phyloP scores from a whole-genome alignment of 83 land plant genomes.

The Diphasiastrum complanatum region DNA sequence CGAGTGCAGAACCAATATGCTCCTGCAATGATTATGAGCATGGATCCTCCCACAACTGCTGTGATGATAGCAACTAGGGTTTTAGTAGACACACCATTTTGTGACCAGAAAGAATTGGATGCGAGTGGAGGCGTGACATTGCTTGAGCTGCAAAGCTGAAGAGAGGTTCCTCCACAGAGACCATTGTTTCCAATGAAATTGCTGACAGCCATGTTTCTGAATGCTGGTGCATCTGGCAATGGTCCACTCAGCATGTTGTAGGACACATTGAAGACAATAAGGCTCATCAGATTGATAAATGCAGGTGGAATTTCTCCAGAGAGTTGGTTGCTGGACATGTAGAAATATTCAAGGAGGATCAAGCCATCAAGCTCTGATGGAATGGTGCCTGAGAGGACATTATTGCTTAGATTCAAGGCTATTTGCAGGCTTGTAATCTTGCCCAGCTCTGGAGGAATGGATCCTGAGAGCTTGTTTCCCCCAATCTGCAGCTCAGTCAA shows the following conservation, averaged over 20 bases:
- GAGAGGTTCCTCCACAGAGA: conserved; percentile 13
- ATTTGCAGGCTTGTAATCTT: neutral
- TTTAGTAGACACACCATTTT: neutral
- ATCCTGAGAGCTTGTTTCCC: neutral
- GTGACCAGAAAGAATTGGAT: neutral
- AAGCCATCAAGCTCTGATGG: neutral
- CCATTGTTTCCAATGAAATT: conserved; percentile 19
- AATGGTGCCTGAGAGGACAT: neutral
- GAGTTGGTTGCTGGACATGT: neutral
- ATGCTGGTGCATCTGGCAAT: neutral
- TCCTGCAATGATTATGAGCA: neutral
- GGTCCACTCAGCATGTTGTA: neutral
- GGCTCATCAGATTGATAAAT: conserved; percentile 2
- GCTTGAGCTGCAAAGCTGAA: neutral
- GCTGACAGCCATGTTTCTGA: conserved; percentile 7
- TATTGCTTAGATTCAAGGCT: neutral
- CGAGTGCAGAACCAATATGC: neutral
- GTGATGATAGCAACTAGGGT: neutral
- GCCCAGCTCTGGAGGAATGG: neutral
- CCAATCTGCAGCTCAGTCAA: neutral
- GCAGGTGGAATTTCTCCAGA: neutral
- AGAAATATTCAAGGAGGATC: neutral
- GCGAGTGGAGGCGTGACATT: neutral
- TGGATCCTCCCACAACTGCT: neutral
- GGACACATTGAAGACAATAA: neutral